These are phyloP conservation scores for Kalaharituber pfeilii DNA, from an alignment of 2,329 filamentous ascomycete species.

Conservation along the genomic window DNA sequence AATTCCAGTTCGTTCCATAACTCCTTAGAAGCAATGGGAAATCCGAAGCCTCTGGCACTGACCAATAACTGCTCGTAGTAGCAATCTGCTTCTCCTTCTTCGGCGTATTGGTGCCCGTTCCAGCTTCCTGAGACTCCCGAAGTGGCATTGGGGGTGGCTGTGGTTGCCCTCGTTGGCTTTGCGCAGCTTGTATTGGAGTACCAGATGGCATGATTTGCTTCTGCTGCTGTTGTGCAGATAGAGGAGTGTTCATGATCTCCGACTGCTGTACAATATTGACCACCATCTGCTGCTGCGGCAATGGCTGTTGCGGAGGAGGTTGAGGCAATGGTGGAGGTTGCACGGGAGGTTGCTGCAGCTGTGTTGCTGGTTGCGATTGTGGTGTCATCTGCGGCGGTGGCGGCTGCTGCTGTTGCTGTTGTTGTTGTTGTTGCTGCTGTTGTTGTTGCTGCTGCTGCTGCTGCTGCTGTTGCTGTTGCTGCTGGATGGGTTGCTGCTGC, in stretches of 20 bases:
- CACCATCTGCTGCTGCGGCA: background rate
- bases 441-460: background rate
- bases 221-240: background rate
- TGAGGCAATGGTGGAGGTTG: background rate
- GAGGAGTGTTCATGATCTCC: background rate
- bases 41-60: slow-evolving; percentile 61
- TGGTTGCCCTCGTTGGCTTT: background rate
- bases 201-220: background rate
- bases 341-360: background rate
- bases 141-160: background rate
- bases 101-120: background rate
- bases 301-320: background rate
- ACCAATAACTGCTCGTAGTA: slow-evolving; percentile 71
- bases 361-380: background rate
- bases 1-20: slow-evolving; percentile 63
- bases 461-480: background rate
- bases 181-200: background rate
- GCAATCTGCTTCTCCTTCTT: slow-evolving; percentile 28
- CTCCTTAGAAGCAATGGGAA: slow-evolving; percentile 55
- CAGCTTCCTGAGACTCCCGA: background rate
- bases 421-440: background rate
- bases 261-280: background rate
- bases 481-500: slow-evolving; percentile 5
- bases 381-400: background rate
- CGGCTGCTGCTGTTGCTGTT: background rate